Conservation (phyloP, 805 yeast genomes). For the Metschnikowia colocasiae region DNA sequence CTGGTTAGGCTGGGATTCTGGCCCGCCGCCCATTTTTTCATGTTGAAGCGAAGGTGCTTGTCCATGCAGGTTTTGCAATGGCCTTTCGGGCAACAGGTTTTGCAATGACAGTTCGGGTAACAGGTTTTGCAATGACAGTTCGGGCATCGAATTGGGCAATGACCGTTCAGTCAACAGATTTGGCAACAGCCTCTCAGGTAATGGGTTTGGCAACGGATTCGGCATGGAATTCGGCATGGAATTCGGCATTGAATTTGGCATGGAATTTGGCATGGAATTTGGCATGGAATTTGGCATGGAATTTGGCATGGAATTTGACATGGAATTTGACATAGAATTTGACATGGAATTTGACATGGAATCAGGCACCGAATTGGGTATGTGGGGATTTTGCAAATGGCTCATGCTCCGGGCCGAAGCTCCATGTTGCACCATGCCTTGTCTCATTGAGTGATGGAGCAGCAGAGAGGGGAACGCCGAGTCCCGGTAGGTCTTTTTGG, state of each 20-base stretch:
- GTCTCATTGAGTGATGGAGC: conserved; percentile 15
- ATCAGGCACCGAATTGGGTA: neutral
- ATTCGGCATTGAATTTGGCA: neutral
- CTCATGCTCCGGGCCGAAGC: neutral
- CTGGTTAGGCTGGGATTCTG: neutral
- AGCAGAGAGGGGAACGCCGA: conserved; percentile 19
- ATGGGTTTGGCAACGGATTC: neutral
- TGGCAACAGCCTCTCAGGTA: too few relatives aligned
- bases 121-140: neutral
- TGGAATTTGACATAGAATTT: neutral
- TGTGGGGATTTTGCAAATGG: neutral
- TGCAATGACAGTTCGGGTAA: neutral
- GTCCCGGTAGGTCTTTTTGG: conserved; percentile 36
- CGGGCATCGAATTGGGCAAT: neutral
- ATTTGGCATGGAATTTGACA: neutral
- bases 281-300: neutral
- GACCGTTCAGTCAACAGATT: neutral
- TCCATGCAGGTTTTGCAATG: conserved; percentile 3
- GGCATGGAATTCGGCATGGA: neutral
- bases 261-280: neutral
- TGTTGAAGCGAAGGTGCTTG: conserved; percentile 6
- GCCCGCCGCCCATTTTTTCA: neutral
- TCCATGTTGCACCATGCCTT: conserved; percentile 8
- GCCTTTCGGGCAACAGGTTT: neutral
- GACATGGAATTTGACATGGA: neutral